Evolutionary conservation across 495 filamentous ascomycete species (phyloP).

Genomic region (Cudoniella acicularis): DNA sequence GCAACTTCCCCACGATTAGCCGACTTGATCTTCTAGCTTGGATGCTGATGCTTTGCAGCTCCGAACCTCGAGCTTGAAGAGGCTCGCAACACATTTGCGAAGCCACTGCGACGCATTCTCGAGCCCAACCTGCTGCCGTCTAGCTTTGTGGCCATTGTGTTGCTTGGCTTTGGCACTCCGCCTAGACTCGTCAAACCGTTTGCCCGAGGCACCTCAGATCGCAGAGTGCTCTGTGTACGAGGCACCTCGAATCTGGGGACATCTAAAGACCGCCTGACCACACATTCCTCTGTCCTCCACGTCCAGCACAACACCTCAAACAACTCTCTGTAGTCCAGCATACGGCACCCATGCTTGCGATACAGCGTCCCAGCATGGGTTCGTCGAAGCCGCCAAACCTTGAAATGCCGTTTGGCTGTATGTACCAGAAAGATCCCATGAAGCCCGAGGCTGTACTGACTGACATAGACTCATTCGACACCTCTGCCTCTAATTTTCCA

Average conservation of each 20-base stretch:
- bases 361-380: constrained; percentile 45
- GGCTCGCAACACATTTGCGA: constrained; percentile 1
- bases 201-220: background rate
- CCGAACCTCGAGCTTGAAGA: background rate
- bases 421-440: constrained; percentile 25
- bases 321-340: background rate
- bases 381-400: constrained; percentile 36
- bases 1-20: background rate
- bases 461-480: constrained; percentile 25
- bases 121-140: background rate
- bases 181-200: background rate
- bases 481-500: constrained; percentile 41
- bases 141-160: background rate
- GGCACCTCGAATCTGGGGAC: constrained; percentile 2
- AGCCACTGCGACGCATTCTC: background rate
- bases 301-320: background rate
- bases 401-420: constrained; percentile 59
- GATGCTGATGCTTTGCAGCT: background rate
- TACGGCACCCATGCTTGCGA: constrained; percentile 40
- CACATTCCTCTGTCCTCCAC: background rate
- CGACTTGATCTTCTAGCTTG: background rate
- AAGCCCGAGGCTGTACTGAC: background rate
- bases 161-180: background rate
- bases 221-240: background rate
- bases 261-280: background rate